Evolutionary conservation across 140 eudicot genomes (phyloP), one percentile per base, ranked within the genome.

Genomic region (Oenanthe javanica): DNA sequence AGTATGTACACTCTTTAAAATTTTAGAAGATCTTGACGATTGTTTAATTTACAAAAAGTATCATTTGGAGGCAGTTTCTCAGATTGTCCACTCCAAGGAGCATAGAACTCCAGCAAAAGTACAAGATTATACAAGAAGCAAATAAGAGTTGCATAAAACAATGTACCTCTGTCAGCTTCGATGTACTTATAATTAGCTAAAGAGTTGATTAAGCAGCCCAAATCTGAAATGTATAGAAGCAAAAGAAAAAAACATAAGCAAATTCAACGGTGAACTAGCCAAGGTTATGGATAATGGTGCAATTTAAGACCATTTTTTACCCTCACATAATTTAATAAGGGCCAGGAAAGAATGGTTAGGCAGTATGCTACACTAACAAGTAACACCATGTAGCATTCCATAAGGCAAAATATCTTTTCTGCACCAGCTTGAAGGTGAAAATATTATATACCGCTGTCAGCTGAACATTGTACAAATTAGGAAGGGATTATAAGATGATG

Each of bases 21-120:
- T 47, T 9, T 11, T 1, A 31, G 4, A 79, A 51, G 49, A 59
- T 45, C 88, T 88, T 80, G 89, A 94, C 45, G 84, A 80, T 85
- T 92, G 90, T 47, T 92, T 90, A 9, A 92, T 87, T 80, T 90
- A 13, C 69, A 92, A 89, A 80, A 70, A 51, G 91, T 80, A 49
- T 92, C 97, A 10, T 88, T 86, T 84, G 96, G 96, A 55, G 93
- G 93, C 61, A 92, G 82, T 25, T 78, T 78, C 91, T 92, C 81
- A 90, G 93, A 90, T 79, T 90, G 96, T 48, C 90, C 91, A 79
- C 93, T 90, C 97, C 96, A 92, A 18, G 97, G 97, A 67, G 97
- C 96, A 45, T 90, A 92, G 87, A 90, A 85, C 84, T 90, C 97
- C 15, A 92, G 85, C 31, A 92, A 83, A 79, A 87, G n/a, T n/a